Base-by-base conservation (phyloP, 768 basidiomycete species). In the Sarcomyxa edulis region DNA sequence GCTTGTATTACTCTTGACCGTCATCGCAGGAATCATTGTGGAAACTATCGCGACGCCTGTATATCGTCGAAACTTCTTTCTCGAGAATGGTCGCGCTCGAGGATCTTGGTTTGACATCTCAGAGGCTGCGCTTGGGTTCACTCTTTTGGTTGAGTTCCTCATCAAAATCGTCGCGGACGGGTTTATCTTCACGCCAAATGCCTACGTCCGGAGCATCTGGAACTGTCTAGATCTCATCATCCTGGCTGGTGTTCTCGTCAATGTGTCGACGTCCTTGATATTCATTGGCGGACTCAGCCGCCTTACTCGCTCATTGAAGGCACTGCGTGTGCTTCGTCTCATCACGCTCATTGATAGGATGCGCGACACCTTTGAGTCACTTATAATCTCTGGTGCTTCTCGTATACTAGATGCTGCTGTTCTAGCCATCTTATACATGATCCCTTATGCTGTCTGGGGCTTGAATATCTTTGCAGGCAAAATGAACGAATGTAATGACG, bases 141-240 rank as follows among this genome's bases (percentile, higher is more conserved):
- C 71, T 4, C 78, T 95, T 15, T 62, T 94, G 30, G 47, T 81
- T 40, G 95, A 98, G 53, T 92, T 93, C 50, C 37, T 84, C 46
- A 79, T 96, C 78, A 97, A 97, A 61, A 62, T 93, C 55, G 65
- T 91, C 32, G 95, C 95, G 1, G 95, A 98, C 52, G 95, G 95
- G 0, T 85, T 95, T 58, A 53, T 85, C 10, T 92, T 93, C 62
- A 82, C 87, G 0, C 92, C 92, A 0, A 93, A 93, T 49, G 91
- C 92, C 0, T 97, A 98, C 54, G 58, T 96, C 20, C 81, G 82
- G 19, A 88, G 86, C 45, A 81, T 93, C 6, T 97, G 93, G 92
- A 97, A 97, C 56, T 59, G 84, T 49, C 64, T 97, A 41, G 95
- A 97, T 61, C 82, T 94, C 48, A 56, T 89, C 53, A 84, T 97